phyloP scores from a whole-genome alignment of 371 early-diverging fungal species.

The Mortierella sp. region DNA sequence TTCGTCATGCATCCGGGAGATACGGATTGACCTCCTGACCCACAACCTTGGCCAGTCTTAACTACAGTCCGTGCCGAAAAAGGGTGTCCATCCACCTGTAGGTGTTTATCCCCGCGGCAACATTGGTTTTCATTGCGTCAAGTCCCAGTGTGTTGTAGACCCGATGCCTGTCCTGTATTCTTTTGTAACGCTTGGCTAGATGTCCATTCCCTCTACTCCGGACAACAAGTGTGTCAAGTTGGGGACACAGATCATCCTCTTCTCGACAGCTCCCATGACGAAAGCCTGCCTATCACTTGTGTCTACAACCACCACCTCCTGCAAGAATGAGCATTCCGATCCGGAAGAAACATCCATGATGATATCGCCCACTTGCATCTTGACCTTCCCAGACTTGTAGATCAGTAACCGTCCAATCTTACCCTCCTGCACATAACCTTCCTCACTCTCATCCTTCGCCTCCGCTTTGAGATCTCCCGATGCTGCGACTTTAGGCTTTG shows the following conservation, averaged over 20 bases:
- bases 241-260: slow-evolving; percentile 73
- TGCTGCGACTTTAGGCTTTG: slow-evolving; percentile 23
- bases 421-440: slow-evolving; percentile 59
- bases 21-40: too few relatives aligned
- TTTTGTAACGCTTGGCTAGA: too few relatives aligned
- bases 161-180: too few relatives aligned
- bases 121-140: too few relatives aligned
- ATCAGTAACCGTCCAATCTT: slow-evolving; percentile 74
- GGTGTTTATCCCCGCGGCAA: too few relatives aligned
- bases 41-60: too few relatives aligned
- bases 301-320: slow-evolving; percentile 71
- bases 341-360: slow-evolving; percentile 70
- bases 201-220: slow-evolving; percentile 46
- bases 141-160: too few relatives aligned
- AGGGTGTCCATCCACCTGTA: too few relatives aligned
- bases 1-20: too few relatives aligned
- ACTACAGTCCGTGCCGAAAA: too few relatives aligned
- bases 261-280: slow-evolving; percentile 71
- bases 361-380: slow-evolving; percentile 73
- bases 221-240: slow-evolving; percentile 66
- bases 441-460: slow-evolving; percentile 44
- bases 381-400: slow-evolving; percentile 78
- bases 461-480: slow-evolving; percentile 1
- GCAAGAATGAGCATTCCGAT: slow-evolving; percentile 69
- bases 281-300: slow-evolving; percentile 64